These are phyloP conservation scores for Pseudocercospora pini-densiflorae DNA, from an alignment of 2,329 filamentous ascomycete species.

Conservation along the genomic window DNA sequence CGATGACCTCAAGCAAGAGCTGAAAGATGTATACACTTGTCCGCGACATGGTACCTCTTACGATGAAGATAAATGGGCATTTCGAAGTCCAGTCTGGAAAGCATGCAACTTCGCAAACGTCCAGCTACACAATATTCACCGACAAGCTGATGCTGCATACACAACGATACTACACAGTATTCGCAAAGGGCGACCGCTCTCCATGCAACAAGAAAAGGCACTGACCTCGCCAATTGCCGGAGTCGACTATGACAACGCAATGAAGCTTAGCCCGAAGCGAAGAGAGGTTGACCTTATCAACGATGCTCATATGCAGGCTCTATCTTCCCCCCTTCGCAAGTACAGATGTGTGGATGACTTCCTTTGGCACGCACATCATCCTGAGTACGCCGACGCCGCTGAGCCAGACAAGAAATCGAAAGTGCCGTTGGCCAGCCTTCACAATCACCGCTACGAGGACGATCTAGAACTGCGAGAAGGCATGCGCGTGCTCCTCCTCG, in stretches of 20 bases:
- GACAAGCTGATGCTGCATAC: slow-evolving; percentile 60
- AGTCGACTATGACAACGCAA: slow-evolving; percentile 1
- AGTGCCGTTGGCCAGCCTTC: slow-evolving; percentile 29
- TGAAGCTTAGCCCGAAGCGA: slow-evolving; percentile 13
- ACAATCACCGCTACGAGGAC: slow-evolving; percentile 52
- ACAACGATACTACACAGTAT: slow-evolving; percentile 48
- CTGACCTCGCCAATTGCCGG: neutral
- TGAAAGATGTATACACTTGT: slow-evolving; percentile 35
- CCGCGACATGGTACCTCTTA: slow-evolving; percentile 19
- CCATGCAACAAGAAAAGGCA: slow-evolving; percentile 3
- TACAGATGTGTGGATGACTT: slow-evolving; percentile 18
- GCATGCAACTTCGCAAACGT: slow-evolving; percentile 59
- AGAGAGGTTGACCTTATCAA: slow-evolving; percentile 13
- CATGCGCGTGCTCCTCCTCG: slow-evolving; percentile 59
- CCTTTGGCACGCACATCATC: neutral
- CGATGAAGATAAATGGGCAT: slow-evolving; percentile 52
- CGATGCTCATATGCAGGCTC: neutral
- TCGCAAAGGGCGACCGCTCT: slow-evolving; percentile 9
- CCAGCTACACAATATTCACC: slow-evolving; percentile 59
- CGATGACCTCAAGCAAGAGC: neutral
- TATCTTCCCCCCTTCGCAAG: neutral
- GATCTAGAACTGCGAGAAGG: slow-evolving; percentile 53
- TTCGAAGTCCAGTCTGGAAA: slow-evolving; percentile 60
- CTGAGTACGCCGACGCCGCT: neutral
- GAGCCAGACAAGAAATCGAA: slow-evolving; percentile 23